These are phyloP conservation scores for Acacia melanoxylon DNA, from an alignment of 306 rosid species.

Conservation along the genomic window DNA sequence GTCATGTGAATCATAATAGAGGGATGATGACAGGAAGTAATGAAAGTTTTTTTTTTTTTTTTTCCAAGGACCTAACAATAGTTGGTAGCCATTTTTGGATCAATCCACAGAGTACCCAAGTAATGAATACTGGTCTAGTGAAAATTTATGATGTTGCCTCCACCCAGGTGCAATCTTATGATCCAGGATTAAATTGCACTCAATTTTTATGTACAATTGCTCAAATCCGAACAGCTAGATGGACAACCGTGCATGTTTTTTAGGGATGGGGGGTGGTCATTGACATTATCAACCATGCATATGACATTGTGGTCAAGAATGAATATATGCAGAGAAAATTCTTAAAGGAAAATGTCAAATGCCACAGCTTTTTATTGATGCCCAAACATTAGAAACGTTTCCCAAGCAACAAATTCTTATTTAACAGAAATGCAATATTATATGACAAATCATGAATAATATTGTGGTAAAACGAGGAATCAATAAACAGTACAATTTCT, in stretches of 20 bases:
- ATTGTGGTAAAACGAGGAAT: background rate
- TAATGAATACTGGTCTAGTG: background rate
- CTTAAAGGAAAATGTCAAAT: background rate
- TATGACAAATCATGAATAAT: background rate
- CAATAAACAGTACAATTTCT: background rate
- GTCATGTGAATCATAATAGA: background rate
- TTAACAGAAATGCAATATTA: background rate
- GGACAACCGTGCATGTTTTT: background rate
- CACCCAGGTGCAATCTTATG: background rate
- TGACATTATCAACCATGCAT: background rate
- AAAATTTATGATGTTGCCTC: background rate
- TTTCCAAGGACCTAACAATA: background rate
- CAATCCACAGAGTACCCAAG: background rate
- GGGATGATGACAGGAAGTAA: background rate
- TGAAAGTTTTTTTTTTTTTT: background rate
- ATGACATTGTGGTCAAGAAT: background rate
- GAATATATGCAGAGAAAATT: background rate
- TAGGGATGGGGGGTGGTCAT: background rate
- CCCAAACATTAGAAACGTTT: background rate
- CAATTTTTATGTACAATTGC: background rate
- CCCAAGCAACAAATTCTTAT: background rate
- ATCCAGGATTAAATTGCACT: background rate
- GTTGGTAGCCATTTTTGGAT: background rate
- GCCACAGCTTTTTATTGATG: background rate
- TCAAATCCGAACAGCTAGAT: background rate